These are phyloP conservation scores for Mycena haematopus DNA, from an alignment of 768 basidiomycete species.

Conservation along the genomic window DNA sequence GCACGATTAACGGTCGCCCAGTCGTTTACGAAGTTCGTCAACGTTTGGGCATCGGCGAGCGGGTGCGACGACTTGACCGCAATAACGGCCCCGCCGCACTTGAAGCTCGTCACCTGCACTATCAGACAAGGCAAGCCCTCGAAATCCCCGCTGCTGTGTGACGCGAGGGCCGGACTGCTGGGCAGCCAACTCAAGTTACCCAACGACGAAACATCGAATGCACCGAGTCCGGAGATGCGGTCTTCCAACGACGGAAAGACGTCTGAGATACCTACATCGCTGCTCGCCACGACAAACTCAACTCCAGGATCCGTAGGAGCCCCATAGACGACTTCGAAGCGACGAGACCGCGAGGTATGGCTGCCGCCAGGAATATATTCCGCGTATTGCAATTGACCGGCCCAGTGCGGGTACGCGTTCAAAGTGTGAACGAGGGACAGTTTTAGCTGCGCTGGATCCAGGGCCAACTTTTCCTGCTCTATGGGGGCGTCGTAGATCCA, in stretches of 20 bases:
- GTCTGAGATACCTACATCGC: background rate
- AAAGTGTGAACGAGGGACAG: conserved; percentile 31
- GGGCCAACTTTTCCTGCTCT: conserved; percentile 5
- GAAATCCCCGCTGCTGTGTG: conserved; percentile 31
- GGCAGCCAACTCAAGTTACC: conserved; percentile 29
- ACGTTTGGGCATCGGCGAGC: conserved; percentile 44
- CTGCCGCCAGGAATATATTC: conserved; percentile 23
- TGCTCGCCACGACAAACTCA: conserved; percentile 35
- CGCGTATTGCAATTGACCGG: conserved; percentile 38
- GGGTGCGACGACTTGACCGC: conserved; percentile 42
- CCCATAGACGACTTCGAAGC: conserved; percentile 37
- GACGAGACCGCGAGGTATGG: conserved; percentile 38
- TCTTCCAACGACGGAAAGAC: conserved; percentile 19
- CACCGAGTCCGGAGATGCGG: conserved; percentile 25
- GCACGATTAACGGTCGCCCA: conserved; percentile 41
- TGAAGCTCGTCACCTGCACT: conserved; percentile 42
- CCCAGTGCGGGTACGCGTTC: conserved; percentile 40
- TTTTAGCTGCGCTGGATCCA: conserved; percentile 26
- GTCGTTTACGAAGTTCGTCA: conserved; percentile 41
- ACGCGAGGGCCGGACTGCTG: conserved; percentile 32
- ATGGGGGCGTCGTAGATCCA: conserved; percentile 35
- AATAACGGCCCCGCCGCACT: conserved; percentile 37
- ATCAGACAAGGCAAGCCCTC: conserved; percentile 39
- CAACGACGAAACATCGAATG: conserved; percentile 26
- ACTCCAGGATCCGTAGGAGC: conserved; percentile 37